Conservation (phyloP, 306 rosid species). For the Acmispon strigosus region DNA sequence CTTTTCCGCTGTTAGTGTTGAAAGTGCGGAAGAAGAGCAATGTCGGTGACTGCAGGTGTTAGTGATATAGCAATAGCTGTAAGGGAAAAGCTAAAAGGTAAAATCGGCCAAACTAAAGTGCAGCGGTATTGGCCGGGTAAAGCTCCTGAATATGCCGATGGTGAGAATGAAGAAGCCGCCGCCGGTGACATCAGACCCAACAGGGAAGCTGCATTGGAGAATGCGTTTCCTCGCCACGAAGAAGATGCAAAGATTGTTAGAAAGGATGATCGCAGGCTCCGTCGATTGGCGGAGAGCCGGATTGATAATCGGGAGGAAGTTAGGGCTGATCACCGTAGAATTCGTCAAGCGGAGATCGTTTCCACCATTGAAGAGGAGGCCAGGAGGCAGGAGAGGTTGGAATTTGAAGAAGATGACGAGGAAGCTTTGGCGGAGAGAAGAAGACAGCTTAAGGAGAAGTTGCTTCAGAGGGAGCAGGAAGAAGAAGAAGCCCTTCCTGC, state of each 20-base stretch:
- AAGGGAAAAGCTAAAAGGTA: slow-evolving; percentile 91
- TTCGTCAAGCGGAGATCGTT: slow-evolving; percentile 89
- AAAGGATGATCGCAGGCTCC: slow-evolving; percentile 79
- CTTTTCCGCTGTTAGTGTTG: background rate
- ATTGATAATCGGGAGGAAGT: slow-evolving; percentile 86
- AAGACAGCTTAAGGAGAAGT: slow-evolving; percentile 55
- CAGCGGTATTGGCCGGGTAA: slow-evolving; percentile 96
- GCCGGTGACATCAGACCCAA: slow-evolving; percentile 45
- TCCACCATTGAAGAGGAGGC: slow-evolving; percentile 87
- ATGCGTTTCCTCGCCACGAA: slow-evolving; percentile 58
- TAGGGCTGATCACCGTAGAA: slow-evolving; percentile 87
- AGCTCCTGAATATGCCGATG: slow-evolving; percentile 94
- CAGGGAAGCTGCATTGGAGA: slow-evolving; percentile 59
- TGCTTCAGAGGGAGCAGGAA: slow-evolving; percentile 80
- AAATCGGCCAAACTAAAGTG: slow-evolving; percentile 91
- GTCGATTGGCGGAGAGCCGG: slow-evolving; percentile 72
- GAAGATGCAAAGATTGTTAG: slow-evolving; percentile 44
- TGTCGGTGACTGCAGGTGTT: slow-evolving; percentile 99
- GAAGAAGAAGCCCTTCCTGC: slow-evolving; percentile 46
- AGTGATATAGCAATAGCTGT: slow-evolving; percentile 78
- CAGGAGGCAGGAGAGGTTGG: slow-evolving; percentile 80
- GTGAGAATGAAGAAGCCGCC: slow-evolving; percentile 47
- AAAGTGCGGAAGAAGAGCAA: slow-evolving; percentile 7
- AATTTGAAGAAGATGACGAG: slow-evolving; percentile 70
- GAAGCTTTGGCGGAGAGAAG: slow-evolving; percentile 82